phyloP scores from a whole-genome alignment of 192 early-diverging fungal species.

The Mortierella antarctica region DNA sequence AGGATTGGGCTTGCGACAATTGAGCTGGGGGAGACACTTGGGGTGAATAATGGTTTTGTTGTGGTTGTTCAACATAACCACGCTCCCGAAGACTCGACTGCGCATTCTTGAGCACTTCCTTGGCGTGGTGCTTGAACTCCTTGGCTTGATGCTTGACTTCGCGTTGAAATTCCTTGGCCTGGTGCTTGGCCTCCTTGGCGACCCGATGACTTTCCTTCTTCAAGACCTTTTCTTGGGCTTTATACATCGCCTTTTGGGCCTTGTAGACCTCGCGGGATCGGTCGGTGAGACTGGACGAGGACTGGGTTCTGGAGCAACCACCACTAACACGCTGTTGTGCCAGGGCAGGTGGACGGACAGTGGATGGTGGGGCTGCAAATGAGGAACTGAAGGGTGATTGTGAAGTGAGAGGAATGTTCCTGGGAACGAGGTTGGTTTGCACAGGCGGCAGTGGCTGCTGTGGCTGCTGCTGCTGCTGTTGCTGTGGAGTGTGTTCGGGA shows the following conservation, averaged over 20 bases:
- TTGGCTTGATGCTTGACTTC: conserved; percentile 16
- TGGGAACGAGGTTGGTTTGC: background rate
- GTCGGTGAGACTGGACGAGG: background rate
- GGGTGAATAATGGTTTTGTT: too few relatives aligned
- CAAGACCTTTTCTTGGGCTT: background rate
- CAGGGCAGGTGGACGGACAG: background rate
- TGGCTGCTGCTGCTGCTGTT: too few relatives aligned
- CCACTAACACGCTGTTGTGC: background rate
- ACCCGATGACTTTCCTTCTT: background rate
- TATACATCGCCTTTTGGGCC: conserved; percentile 8
- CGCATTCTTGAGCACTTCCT: background rate
- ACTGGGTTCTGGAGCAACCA: too few relatives aligned
- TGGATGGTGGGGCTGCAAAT: background rate
- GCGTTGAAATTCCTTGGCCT: conserved; percentile 4
- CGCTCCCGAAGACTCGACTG: too few relatives aligned
- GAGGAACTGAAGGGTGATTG: background rate
- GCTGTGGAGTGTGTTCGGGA: too few relatives aligned
- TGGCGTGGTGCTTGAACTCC: conserved; percentile 11
- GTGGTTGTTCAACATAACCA: too few relatives aligned
- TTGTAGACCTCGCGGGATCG: conserved; percentile 6
- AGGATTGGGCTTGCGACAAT: too few relatives aligned
- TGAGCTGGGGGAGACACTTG: too few relatives aligned
- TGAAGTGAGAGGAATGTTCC: background rate
- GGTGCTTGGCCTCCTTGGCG: conserved; percentile 15
- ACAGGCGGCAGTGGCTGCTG: too few relatives aligned